Percentiles rank a stretch among this genome's conserved stretches.
Evolutionary conservation across 2,329 filamentous ascomycete genomes (phyloP).

Genomic region (Neodidymelliopsis sp.): DNA sequence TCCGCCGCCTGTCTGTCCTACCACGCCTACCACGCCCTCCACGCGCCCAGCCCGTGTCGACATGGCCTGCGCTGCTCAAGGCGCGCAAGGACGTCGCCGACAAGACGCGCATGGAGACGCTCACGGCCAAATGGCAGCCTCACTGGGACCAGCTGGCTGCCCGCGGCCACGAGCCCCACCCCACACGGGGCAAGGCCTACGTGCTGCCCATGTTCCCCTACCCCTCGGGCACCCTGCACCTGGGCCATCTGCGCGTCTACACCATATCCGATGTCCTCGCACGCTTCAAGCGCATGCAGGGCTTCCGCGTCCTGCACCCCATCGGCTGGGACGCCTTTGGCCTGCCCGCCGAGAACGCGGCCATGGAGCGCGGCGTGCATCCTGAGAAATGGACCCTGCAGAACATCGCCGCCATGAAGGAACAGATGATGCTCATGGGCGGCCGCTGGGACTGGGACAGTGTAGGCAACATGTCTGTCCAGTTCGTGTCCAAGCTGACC

Average conservation of each 20-base stretch:
- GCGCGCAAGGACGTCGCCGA: constrained; percentile 15
- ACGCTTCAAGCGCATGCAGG: constrained; percentile 77
- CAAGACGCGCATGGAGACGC: constrained; percentile 15
- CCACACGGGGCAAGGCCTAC: constrained; percentile 61
- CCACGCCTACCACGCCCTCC: constrained; percentile 9
- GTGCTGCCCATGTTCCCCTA: constrained; percentile 94
- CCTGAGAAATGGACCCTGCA: constrained; percentile 79
- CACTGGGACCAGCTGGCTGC: constrained; percentile 51
- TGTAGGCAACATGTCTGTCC: constrained; percentile 55
- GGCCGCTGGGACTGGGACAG: constrained; percentile 83
- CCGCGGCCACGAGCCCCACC: constrained; percentile 18
- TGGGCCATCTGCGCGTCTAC: constrained; percentile 88
- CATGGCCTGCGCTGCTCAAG: constrained; percentile 18
- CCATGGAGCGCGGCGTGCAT: constrained; percentile 80
- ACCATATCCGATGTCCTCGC: constrained; percentile 88
- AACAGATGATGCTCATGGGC: constrained; percentile 80
- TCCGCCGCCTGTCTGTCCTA: constrained; percentile 17
- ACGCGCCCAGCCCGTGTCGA: not conserved
- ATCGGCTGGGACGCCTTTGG: constrained; percentile 97
- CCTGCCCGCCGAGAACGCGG: constrained; percentile 88
- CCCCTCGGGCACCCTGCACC: constrained; percentile 83
- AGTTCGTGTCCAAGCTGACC: constrained; percentile 8
- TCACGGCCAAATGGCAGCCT: constrained; percentile 60
- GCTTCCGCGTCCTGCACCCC: constrained; percentile 79
- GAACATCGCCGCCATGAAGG: constrained; percentile 87